Conservation (phyloP, 2,329 filamentous ascomycete genomes). For the Blastomyces silverae region DNA sequence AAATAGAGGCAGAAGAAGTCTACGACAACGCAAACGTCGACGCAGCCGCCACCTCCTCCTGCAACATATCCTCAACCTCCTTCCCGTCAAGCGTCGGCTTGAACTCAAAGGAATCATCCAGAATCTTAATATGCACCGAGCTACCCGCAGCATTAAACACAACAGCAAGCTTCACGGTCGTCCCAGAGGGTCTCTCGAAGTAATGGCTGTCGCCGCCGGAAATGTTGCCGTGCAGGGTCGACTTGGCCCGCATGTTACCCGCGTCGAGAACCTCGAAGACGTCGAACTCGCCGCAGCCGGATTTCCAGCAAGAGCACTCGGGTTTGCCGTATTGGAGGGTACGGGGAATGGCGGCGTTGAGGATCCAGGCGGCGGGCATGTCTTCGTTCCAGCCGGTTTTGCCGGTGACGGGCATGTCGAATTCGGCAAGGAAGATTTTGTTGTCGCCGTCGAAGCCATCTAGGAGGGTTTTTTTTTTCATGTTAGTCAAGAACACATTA, state of each 20-base stretch:
- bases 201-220: conserved; percentile 63
- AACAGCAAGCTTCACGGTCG: conserved; percentile 57
- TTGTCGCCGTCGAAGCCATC: conserved; percentile 62
- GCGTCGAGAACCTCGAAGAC: conserved; percentile 63
- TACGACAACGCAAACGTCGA: conserved; percentile 18
- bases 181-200: conserved; percentile 57
- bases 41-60: conserved; percentile 8
- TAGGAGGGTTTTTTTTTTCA: not conserved
- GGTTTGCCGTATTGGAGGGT: conserved; percentile 59
- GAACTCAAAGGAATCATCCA: conserved; percentile 34
- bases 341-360: conserved; percentile 66
- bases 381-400: conserved; percentile 50
- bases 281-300: conserved; percentile 68
- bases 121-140: conserved; percentile 52
- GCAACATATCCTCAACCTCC: conserved; percentile 17
- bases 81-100: conserved; percentile 15
- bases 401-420: conserved; percentile 61
- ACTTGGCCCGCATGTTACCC: conserved; percentile 61
- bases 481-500: conserved; percentile 3
- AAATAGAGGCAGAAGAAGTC: not conserved
- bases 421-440: conserved; percentile 68
- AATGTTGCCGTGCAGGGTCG: conserved; percentile 55
- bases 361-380: conserved; percentile 68
- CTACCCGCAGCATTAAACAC: conserved; percentile 51
- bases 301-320: conserved; percentile 64